These are phyloP conservation scores for Coffea eugenioides DNA, from an alignment of 257 asterid species.

Conservation along the genomic window DNA sequence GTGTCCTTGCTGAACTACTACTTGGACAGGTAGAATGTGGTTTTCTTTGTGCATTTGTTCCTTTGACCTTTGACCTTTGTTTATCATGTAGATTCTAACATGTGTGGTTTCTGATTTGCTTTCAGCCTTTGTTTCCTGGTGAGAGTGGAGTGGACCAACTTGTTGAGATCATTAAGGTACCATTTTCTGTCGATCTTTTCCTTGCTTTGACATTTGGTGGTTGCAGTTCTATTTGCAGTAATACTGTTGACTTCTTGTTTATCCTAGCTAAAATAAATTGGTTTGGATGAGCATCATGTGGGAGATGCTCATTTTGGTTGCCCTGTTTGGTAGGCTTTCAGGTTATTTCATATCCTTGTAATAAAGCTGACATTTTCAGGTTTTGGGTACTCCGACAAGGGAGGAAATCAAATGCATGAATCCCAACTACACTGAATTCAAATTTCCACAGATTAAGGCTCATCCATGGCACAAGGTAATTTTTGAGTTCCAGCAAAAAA, in stretches of 20 bases:
- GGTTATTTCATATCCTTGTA: neutral
- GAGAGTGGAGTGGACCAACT: slow-evolving; percentile 99
- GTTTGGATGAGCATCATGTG: neutral
- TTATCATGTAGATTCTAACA: neutral
- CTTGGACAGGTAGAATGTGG: slow-evolving; percentile 45
- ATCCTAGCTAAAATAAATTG: neutral
- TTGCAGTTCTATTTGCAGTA: neutral
- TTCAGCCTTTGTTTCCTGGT: slow-evolving; percentile 95
- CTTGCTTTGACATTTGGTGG: neutral
- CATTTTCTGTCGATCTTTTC: neutral
- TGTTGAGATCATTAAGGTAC: slow-evolving; percentile 95
- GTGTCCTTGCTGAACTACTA: slow-evolving; percentile 55
- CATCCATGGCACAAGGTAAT: slow-evolving; percentile 71
- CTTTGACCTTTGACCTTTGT: neutral
- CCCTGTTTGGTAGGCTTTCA: neutral
- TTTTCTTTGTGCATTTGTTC: slow-evolving; percentile 7
- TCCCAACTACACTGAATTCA: slow-evolving; percentile 58
- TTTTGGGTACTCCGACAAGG: slow-evolving; percentile 63
- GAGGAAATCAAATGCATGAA: slow-evolving; percentile 70
- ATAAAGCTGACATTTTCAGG: slow-evolving; percentile 28
- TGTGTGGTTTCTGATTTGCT: slow-evolving; percentile 9
- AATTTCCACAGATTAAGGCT: slow-evolving; percentile 62
- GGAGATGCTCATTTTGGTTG: slow-evolving; percentile 1
- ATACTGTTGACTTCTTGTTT: neutral
- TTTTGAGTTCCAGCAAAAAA: neutral